Base-by-base conservation (phyloP, 2,329 filamentous ascomycete species). In the Byssothecium circinans region DNA sequence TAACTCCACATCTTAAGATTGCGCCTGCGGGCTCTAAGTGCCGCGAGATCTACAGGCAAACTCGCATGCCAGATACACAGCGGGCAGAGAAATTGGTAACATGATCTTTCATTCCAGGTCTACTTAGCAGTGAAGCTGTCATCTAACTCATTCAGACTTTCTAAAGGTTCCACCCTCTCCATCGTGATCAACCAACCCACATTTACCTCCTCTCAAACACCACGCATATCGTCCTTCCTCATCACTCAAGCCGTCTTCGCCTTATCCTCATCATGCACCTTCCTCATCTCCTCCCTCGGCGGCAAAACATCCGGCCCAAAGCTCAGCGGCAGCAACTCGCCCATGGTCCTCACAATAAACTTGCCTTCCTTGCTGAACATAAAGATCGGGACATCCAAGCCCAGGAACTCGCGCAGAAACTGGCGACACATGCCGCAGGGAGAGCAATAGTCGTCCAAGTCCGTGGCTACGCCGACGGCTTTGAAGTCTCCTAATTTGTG, bases 371-470 rank as follows among this genome's bases (percentile, higher is more conserved):
- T 87, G 70, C 95, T 91, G 72, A 95, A 95, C 92, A 97, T 95
- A 68, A 96, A 84, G 47, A 99, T 81, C 0, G 91, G 92, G 49
- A 82, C 84, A 5, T 68, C 59, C 6, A 75, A 63, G 48, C 70
- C 69, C 50, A 75, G 69, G 40, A 79, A 79, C 61, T 79, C 77
- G 23, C 76, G 51, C 41, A 79, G 62, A 49, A 92, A 95, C 70
- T 96, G 92, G 61, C 92, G 80, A 71, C 92, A 97, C 91, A 96
- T 96, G 45, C 94, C 94, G 68, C 94, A 99, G 0, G 94, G 94
- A 36, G 70, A 74, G 56, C 65, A 69, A 33, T 65, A 69, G 22
- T 65, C 65, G 14, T 61, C 60, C 49, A 88, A 86, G 67, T 96
- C 88, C 5, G 91, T 95, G 6, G 88, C 82, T 3, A 99, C 91